Base-by-base conservation (phyloP, 2,329 filamentous ascomycete species). In the Nannizziopsis arthrosporioides region DNA sequence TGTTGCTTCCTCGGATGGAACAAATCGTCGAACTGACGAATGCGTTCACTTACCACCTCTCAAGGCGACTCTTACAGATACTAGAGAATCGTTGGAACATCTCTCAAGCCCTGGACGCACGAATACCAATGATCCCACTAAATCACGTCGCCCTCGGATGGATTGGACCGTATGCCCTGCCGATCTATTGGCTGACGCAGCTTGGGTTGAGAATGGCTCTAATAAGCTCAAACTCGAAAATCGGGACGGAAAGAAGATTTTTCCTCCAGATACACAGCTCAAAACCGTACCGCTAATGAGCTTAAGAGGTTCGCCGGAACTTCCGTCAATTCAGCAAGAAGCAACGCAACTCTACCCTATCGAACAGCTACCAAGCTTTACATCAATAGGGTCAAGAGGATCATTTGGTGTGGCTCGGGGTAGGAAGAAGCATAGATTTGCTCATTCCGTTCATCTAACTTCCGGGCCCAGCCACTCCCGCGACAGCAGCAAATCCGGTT, bases 131-230 rank as follows among this genome's bases (percentile, higher is more conserved):
- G 66, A 64, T 41, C 65, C 60, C 30, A 69, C 72, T 10, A 87
- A 87, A 52, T 70, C 78, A 2, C 80, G 81, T 48, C 78, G 87
- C 42, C 82, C 84, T 1, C 78, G 85, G 51, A 80, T 88, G 18
- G 88, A 94, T 59, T 96, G 92, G 92, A 75, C 78, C 35, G 78
- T 89, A 14, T 78, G 84, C 39, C 85, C 90, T 0, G 81, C 85
- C 48, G 89, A 96, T 61, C 75, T 95, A 63, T 71, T 96, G 41
- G 89, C 89, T 3, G 92, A 98, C 68, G 75, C 84, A 1, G 86
- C 89, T 59, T 98, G 92, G 92, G 69, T 93, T 17, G 87, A 95
- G 62, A 81, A 89, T 58, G 78, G 77, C 30, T 73, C 82, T 50
- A 88, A 95, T 64, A 93, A 89, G 62, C 75, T 74, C 45, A 72